These are phyloP conservation scores for Allantophomopsis cytisporea DNA, from an alignment of 2,329 filamentous ascomycete species.

Conservation along the genomic window DNA sequence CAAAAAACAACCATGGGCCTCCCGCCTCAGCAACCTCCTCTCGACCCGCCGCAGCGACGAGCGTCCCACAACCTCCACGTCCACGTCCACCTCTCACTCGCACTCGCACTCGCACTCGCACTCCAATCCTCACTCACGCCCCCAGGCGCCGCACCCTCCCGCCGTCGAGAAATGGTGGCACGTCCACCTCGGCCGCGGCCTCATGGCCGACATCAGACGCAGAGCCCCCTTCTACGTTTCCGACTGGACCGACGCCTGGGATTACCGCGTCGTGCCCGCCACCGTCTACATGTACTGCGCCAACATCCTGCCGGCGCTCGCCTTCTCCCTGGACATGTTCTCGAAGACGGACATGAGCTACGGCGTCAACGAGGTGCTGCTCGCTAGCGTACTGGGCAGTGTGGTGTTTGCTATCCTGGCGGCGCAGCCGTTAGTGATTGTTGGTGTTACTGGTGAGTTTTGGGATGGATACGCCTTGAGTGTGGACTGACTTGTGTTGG, in stretches of 20 bases:
- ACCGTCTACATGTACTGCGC: conserved; percentile 94
- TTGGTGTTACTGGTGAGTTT: conserved; percentile 53
- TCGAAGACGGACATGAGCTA: conserved; percentile 74
- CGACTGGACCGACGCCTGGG: conserved; percentile 80
- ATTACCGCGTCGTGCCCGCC: conserved; percentile 77
- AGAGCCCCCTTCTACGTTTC: conserved; percentile 66
- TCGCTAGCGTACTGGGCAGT: conserved; percentile 70
- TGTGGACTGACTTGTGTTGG: too few species aligned
- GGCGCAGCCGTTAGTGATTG: conserved; percentile 78
- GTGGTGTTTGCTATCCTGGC: conserved; percentile 71
- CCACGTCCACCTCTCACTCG: too few species aligned
- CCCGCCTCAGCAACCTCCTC: too few species aligned
- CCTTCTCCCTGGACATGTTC: conserved; percentile 90
- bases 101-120: too few species aligned
- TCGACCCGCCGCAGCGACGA: too few species aligned
- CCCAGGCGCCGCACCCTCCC: background rate
- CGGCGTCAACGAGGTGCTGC: conserved; percentile 82
- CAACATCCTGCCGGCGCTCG: conserved; percentile 77
- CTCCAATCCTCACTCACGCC: background rate
- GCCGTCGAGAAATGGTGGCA: conserved; percentile 49
- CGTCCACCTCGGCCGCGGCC: conserved; percentile 62
- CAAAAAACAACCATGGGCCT: too few species aligned
- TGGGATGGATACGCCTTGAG: too few species aligned
- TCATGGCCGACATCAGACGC: conserved; percentile 64
- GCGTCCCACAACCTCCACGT: too few species aligned